These are phyloP conservation scores for Francoa sonchifolia DNA, from an alignment of 441 rosid species.

Conservation along the genomic window DNA sequence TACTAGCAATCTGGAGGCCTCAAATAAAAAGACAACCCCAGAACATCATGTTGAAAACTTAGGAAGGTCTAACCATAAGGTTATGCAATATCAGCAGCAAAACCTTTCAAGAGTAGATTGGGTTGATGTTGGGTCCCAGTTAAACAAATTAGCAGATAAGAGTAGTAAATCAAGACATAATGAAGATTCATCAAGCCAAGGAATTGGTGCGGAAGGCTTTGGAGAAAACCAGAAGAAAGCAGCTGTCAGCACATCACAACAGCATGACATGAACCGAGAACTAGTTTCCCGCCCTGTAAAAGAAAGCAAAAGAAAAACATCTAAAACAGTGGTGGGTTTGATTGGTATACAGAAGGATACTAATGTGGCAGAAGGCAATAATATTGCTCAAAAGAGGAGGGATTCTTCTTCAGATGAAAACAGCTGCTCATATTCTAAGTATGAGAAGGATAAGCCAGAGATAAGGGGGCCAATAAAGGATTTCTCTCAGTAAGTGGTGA, in stretches of 20 bases:
- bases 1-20: conserved; percentile 2
- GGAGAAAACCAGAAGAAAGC: conserved; percentile 64
- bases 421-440: conserved; percentile 52
- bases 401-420: conserved; percentile 54
- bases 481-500: conserved; percentile 58
- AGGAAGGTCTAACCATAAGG: conserved; percentile 29
- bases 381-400: conserved; percentile 36
- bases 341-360: conserved; percentile 39
- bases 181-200: conserved; percentile 32
- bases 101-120: conserved; percentile 28
- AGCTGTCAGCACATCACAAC: conserved; percentile 21
- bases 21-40: conserved; percentile 27
- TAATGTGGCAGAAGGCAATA: conserved; percentile 23
- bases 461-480: conserved; percentile 68
- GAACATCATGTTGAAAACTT: conserved; percentile 40
- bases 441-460: conserved; percentile 73
- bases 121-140: conserved; percentile 35
- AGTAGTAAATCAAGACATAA: conserved; percentile 39
- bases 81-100: conserved; percentile 38
- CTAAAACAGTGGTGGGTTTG: conserved; percentile 20
- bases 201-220: conserved; percentile 44
- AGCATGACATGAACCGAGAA: conserved; percentile 45
- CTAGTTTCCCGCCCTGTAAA: conserved; percentile 25
- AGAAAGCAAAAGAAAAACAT: conserved; percentile 39
- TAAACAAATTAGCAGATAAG: conserved; percentile 30